Evolutionary conservation across 768 basidiomycete species (phyloP), one percentile per base, ranked within the genome.

Genomic region (Phylloporus arenicola): DNA sequence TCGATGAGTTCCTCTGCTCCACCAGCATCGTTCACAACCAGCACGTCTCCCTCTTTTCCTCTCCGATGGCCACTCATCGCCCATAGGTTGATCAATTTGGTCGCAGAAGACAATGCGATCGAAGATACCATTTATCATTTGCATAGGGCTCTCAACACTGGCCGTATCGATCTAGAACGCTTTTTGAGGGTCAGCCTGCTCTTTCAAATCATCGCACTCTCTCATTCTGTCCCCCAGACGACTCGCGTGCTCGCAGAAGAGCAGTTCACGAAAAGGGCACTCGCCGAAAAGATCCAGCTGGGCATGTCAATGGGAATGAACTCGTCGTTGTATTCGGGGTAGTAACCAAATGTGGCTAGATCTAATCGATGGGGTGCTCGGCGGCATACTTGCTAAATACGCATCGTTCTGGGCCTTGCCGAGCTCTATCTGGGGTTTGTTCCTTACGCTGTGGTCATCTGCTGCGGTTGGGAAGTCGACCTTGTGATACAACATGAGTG

Each of bases 51-150:
- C 43, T 48, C 41, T 14, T 5, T 17, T 9, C 8, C 45, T 17
- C 13, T 30, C 9, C 43, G 38, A 42, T n/a, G 20, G 34, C 17
- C 24, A 35, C 65, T 69, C 34, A 65, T 56, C 37, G n/a, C 12
- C n/a, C 29, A 43, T 64, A 98, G 95, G 70, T 74, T 99, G 20
- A 84, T 97, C 58, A 90, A 97, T 64, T 77, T 98, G 25, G 86
- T 97, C n/a, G 94, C 96, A n/a, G 96, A 99, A 68, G 96, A 98
- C 68, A 93, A 92, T 61, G 92, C 95, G 1, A 93, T 98, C 64
- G 95, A 97, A 70, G 96, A 98, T 67, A 95, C 95, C 41, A 88
- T 96, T 52, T 99, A 97, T 71, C 93, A 98, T 67, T 79, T 99
- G 42, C 92, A 94, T 57, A 80, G 93, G 54, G 95, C 93, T 0